phyloP scores from a whole-genome alignment of 106 monocot species.

The Apostasia ramifera region DNA sequence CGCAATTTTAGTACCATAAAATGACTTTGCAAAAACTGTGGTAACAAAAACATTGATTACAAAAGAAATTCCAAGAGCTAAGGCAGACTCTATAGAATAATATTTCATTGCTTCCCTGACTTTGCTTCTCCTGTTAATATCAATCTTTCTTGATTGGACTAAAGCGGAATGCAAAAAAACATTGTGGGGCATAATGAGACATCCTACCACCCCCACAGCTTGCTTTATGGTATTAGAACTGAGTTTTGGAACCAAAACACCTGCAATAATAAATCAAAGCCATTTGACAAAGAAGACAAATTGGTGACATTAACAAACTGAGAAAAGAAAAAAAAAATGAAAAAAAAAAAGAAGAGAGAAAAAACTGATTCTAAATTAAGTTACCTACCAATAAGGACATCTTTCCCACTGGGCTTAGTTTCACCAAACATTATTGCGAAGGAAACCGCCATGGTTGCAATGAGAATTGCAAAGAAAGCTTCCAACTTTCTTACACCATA shows the following conservation, averaged over 20 bases:
- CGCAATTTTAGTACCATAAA: conserved; percentile 64
- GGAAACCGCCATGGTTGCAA: conserved; percentile 66
- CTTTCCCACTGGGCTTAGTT: conserved; percentile 54
- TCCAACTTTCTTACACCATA: conserved; percentile 87
- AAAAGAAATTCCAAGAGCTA: conserved; percentile 64
- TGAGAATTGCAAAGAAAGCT: conserved; percentile 71
- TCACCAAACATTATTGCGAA: conserved; percentile 84
- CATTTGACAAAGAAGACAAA: neutral
- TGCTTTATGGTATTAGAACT: conserved; percentile 71
- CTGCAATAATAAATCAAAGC: conserved; percentile 16
- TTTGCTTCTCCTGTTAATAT: conserved; percentile 29
- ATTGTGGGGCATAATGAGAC: conserved; percentile 90
- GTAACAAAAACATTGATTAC: conserved; percentile 76
- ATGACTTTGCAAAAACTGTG: conserved; percentile 83
- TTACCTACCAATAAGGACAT: conserved; percentile 51
- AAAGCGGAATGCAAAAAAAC: conserved; percentile 87
- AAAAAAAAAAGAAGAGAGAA: neutral
- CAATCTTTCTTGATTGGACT: conserved; percentile 74
- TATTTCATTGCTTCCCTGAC: conserved; percentile 69
- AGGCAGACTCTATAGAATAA: conserved; percentile 72
- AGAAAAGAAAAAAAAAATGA: neutral
- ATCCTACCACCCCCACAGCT: conserved; percentile 74
- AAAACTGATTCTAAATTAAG: neutral
- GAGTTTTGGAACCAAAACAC: conserved; percentile 69
- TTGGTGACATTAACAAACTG: neutral